These are phyloP conservation scores for Fusarium penzigii DNA, from an alignment of 2,329 filamentous ascomycete species.

Conservation along the genomic window DNA sequence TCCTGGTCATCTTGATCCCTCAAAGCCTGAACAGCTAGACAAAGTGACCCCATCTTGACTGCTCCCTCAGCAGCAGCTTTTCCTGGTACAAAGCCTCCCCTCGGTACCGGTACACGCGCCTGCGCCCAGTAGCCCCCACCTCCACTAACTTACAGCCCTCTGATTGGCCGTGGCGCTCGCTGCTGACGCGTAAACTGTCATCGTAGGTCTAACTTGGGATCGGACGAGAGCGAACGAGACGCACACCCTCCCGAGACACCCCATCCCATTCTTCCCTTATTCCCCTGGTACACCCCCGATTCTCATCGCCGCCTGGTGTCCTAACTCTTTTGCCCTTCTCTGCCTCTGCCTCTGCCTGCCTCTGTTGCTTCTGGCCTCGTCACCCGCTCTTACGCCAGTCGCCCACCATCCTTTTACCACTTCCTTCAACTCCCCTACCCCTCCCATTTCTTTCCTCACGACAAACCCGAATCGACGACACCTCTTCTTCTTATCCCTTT, in stretches of 20 bases:
- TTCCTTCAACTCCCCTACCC: constrained; percentile 23
- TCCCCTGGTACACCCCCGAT: constrained; percentile 34
- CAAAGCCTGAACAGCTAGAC: not conserved
- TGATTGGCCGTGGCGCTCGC: constrained; percentile 33
- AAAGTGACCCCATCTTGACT: not conserved
- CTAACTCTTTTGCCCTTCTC: constrained; percentile 14
- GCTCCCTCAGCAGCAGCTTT: not conserved
- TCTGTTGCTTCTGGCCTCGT: constrained; percentile 22
- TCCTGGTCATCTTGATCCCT: constrained; percentile 1
- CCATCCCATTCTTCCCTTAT: constrained; percentile 31
- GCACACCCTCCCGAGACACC: constrained; percentile 35
- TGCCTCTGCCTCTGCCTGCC: constrained; percentile 11
- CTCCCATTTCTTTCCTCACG: constrained; percentile 5
- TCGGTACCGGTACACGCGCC: constrained; percentile 27
- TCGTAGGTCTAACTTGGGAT: constrained; percentile 29
- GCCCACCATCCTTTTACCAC: constrained; percentile 21
- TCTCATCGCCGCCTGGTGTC: constrained; percentile 28
- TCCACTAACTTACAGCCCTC: constrained; percentile 4
- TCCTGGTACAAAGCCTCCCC: not conserved
- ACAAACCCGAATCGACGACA: constrained; percentile 18
- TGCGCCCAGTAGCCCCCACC: constrained; percentile 30
- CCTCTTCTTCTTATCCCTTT: not conserved
- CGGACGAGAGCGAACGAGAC: constrained; percentile 28
- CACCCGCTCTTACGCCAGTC: constrained; percentile 22
- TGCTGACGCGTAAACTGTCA: constrained; percentile 43